Percentiles rank a stretch among this genome's conserved stretches.
Evolutionary conservation across 768 basidiomycete genomes (phyloP).

Genomic region (Xerocomus spinulosus): DNA sequence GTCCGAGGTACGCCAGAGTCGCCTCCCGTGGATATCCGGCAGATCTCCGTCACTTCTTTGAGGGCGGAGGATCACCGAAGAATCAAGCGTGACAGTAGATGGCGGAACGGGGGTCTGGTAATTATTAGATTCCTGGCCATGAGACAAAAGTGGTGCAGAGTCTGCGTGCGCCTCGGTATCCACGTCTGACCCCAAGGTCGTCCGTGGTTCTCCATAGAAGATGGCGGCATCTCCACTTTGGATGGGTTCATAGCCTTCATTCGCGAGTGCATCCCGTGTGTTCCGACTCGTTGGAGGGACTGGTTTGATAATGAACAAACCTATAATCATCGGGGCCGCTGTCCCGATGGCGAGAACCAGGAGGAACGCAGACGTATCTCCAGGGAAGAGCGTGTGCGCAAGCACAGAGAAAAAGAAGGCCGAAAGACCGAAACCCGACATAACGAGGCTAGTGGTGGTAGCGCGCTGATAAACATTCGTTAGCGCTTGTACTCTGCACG

Average conservation of each 20-base stretch:
- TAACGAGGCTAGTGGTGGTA: conserved; percentile 68
- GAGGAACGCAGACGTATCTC: conserved; percentile 74
- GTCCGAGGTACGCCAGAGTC: conserved; percentile 47
- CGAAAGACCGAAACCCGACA: conserved; percentile 87
- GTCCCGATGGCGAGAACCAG: conserved; percentile 75
- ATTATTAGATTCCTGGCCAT: conserved; percentile 12
- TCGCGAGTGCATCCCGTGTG: not conserved
- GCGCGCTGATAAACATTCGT: conserved; percentile 48
- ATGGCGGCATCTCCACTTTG: conserved; percentile 15
- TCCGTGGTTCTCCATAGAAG: conserved; percentile 23
- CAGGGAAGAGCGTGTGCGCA: conserved; percentile 66
- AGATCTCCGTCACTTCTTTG: conserved; percentile 9
- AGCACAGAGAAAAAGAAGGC: conserved; percentile 86
- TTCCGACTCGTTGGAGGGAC: conserved; percentile 45
- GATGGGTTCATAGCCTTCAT: conserved; percentile 20
- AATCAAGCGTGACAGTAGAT: conserved; percentile 24
- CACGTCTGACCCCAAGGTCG: conserved; percentile 6
- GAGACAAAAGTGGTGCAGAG: conserved; percentile 21
- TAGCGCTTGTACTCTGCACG: too few relatives aligned
- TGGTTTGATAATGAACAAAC: conserved; percentile 65
- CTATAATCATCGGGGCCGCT: conserved; percentile 73
- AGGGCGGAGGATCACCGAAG: conserved; percentile 1
- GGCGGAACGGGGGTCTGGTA: conserved; percentile 19
- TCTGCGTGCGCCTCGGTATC: conserved; percentile 16
- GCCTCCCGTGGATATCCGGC: conserved; percentile 52